Conservation (phyloP, 257 asterid genomes). For the Nyctanthes arbortristis region DNA sequence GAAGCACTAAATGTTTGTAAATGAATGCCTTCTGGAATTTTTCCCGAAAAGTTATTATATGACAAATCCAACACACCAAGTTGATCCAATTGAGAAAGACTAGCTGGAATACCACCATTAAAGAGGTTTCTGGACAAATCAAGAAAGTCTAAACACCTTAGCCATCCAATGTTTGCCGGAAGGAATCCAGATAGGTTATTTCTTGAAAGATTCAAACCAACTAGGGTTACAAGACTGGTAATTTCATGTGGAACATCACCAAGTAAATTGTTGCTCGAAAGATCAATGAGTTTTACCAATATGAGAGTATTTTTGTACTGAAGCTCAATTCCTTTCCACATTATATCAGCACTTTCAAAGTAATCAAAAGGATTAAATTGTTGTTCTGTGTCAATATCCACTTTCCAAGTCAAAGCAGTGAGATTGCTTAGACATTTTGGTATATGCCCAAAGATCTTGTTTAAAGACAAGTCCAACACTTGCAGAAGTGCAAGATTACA, state of each 20-base stretch:
- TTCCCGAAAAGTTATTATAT: conserved; percentile 5
- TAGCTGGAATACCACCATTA: conserved; percentile 4
- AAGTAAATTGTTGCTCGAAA: conserved; percentile 6
- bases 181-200: no score
- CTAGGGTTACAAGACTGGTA: background rate
- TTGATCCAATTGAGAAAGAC: conserved; percentile 1
- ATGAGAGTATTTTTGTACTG: background rate
- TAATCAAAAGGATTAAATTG: background rate
- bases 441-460: conserved; percentile 23
- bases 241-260: conserved; percentile 13
- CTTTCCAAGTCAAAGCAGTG: background rate
- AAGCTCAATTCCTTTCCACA: background rate
- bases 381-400: background rate
- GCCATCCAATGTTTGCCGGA: conserved; percentile 7
- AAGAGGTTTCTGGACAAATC: conserved; percentile 24
- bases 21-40: conserved; percentile 18
- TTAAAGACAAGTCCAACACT: conserved; percentile 26
- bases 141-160: conserved; percentile 15
- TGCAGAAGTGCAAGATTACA: conserved; percentile 18
- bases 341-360: background rate
- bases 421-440: conserved; percentile 24
- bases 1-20: conserved; percentile 20
- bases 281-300: conserved; percentile 7
- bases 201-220: conserved; percentile 13
- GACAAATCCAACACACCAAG: conserved; percentile 11